Conservation (phyloP, 73 alveolate species). For the Blepharisma stoltei region DNA sequence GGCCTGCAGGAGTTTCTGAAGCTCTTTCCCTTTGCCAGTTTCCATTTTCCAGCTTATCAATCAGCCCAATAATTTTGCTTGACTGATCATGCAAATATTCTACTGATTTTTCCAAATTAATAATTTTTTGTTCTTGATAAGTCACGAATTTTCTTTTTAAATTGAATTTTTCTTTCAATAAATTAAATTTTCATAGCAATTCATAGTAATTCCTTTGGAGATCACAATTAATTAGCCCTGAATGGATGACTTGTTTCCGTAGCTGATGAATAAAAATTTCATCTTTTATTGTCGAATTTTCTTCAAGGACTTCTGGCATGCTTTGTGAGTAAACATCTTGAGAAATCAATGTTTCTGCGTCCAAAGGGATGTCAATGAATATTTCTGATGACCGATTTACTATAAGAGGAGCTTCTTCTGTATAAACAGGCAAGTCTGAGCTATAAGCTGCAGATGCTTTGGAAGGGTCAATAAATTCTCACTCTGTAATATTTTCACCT, state of each 20-base stretch:
- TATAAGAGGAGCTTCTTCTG: conserved; percentile 10
- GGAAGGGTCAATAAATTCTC: conserved; percentile 11
- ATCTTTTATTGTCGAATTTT: not conserved
- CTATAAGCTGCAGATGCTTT: not conserved
- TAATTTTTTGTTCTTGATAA: conserved; percentile 4
- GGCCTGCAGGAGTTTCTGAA: no score
- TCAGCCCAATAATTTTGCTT: no score
- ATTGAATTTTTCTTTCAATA: conserved; percentile 12
- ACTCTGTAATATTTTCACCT: conserved; percentile 16
- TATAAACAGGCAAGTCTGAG: conserved; percentile 16
- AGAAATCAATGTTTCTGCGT: not conserved
- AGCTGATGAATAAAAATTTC: not conserved
- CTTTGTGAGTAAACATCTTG: not conserved
- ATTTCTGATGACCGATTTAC: not conserved
- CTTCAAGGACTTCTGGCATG: not conserved
- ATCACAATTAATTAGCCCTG: not conserved
- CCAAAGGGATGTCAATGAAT: not conserved
- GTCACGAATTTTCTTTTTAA: not conserved
- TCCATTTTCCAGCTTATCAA: no score
- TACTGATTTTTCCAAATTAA: not conserved
- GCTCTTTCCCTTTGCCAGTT: no score
- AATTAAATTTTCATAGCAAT: conserved; percentile 5
- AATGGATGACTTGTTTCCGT: not conserved
- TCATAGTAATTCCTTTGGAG: not conserved
- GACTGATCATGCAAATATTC: not conserved